phyloP scores from a whole-genome alignment of 768 basidiomycete genomes.

The Phlebiopsis flavidoalba region DNA sequence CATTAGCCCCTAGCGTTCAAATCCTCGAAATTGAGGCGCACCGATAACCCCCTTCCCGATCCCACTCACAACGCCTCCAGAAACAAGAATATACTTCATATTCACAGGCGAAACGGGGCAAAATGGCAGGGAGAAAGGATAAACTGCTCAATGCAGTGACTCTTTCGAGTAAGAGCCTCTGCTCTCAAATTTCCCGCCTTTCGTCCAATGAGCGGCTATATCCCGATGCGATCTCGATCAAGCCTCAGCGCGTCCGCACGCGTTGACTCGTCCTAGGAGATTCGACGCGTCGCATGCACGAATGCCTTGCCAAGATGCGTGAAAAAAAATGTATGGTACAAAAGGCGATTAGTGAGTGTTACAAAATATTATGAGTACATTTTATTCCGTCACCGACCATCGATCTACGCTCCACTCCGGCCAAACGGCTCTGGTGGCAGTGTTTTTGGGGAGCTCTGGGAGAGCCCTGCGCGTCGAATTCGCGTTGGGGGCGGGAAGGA shows the following conservation, averaged over 20 bases:
- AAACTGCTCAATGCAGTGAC: constrained; percentile 5
- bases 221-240: constrained; percentile 2
- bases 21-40: constrained; percentile 33
- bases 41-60: constrained; percentile 99
- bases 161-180: constrained; percentile 4
- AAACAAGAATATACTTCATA: constrained; percentile 96
- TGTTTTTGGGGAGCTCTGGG: constrained; percentile 38
- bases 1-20: neutral
- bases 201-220: neutral
- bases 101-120: constrained; percentile 31
- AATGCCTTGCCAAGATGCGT: too few relatives aligned
- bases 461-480: constrained; percentile 36
- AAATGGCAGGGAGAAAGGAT: neutral
- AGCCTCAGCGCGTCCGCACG: neutral
- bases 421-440: constrained; percentile 60
- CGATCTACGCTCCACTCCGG: constrained; percentile 43
- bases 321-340: too few relatives aligned
- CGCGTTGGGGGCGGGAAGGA: constrained; percentile 56
- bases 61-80: constrained; percentile 96
- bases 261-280: neutral
- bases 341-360: too few relatives aligned
- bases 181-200: constrained; percentile 5
- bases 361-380: neutral
- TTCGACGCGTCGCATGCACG: neutral
- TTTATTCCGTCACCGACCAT: neutral